Evolutionary conservation across 164 flowering plant genomes (phyloP).

Genomic region (Nelumbo lutea): DNA sequence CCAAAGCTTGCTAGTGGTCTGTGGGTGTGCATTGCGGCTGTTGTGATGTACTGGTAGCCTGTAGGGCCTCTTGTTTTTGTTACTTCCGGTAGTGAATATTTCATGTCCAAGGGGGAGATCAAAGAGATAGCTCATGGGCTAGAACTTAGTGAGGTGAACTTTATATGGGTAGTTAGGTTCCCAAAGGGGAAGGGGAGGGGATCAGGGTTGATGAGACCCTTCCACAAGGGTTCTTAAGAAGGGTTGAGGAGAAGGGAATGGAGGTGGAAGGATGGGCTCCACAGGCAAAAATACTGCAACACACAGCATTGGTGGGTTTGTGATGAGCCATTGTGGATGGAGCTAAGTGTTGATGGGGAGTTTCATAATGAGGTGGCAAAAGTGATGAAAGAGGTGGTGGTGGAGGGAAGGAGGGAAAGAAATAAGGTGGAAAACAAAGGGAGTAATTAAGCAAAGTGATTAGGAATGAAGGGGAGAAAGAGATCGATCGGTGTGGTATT

Average conservation of each 20-base stretch:
- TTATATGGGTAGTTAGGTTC: slow-evolving; percentile 33
- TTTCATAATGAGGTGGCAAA: slow-evolving; percentile 20
- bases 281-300: slow-evolving; percentile 20
- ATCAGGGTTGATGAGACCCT: slow-evolving; percentile 16
- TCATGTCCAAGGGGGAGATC: slow-evolving; percentile 23
- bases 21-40: too few species aligned
- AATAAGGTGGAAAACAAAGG: slow-evolving; percentile 18
- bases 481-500: slow-evolving; percentile 1
- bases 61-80: slow-evolving; percentile 17
- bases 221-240: slow-evolving; percentile 27
- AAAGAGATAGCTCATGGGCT: slow-evolving; percentile 33
- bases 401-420: slow-evolving; percentile 17
- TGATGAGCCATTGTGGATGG: slow-evolving; percentile 36
- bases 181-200: slow-evolving; percentile 8
- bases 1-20: too few species aligned
- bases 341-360: slow-evolving; percentile 19
- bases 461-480: slow-evolving; percentile 9
- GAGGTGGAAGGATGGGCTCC: slow-evolving; percentile 36
- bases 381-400: slow-evolving; percentile 24
- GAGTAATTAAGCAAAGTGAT: slow-evolving; percentile 14
- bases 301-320: slow-evolving; percentile 28
- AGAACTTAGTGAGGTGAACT: slow-evolving; percentile 26
- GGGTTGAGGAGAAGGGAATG: slow-evolving; percentile 23
- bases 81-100: slow-evolving; percentile 22
- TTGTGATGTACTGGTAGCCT: too few species aligned